Evolutionary conservation across 176 grass and related monocot genomes (phyloP).

Genomic region (Oryza glumipatula): DNA sequence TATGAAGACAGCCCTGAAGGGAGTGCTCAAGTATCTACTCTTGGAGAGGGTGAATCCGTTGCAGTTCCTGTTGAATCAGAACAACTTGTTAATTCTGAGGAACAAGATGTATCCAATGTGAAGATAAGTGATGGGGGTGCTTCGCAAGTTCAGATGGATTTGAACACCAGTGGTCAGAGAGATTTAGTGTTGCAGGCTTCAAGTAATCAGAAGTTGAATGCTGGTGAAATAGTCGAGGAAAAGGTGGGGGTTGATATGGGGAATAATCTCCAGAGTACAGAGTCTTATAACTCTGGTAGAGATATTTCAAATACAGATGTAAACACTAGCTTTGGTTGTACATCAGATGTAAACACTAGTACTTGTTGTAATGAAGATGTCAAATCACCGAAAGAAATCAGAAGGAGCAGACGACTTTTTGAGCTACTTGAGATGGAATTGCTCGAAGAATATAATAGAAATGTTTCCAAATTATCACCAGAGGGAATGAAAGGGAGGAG

Average conservation of each 20-base stretch:
- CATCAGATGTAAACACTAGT: not conserved
- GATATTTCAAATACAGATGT: slow-evolving; percentile 29
- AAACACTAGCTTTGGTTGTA: slow-evolving; percentile 28
- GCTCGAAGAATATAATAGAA: slow-evolving; percentile 59
- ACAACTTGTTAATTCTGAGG: slow-evolving; percentile 37
- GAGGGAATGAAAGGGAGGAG: slow-evolving; percentile 24
- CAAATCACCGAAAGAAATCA: slow-evolving; percentile 48
- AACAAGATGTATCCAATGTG: slow-evolving; percentile 22
- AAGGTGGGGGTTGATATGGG: slow-evolving; percentile 17
- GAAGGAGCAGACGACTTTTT: slow-evolving; percentile 85
- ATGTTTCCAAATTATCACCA: slow-evolving; percentile 15
- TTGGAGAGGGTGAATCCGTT: slow-evolving; percentile 41
- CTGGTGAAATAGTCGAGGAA: slow-evolving; percentile 62
- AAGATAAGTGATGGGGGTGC: slow-evolving; percentile 37
- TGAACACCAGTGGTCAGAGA: not conserved
- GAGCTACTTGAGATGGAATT: slow-evolving; percentile 87
- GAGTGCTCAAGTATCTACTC: slow-evolving; percentile 42
- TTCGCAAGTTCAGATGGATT: slow-evolving; percentile 38
- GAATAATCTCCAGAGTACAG: slow-evolving; percentile 40
- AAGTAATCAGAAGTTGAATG: slow-evolving; percentile 13
- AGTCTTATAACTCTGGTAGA: slow-evolving; percentile 5
- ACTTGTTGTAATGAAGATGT: slow-evolving; percentile 23
- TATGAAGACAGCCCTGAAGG: slow-evolving; percentile 66
- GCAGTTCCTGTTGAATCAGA: slow-evolving; percentile 20
- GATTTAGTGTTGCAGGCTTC: slow-evolving; percentile 26